phyloP scores from a whole-genome alignment of 129 eudicot species.

The Ambrosia trifida region DNA sequence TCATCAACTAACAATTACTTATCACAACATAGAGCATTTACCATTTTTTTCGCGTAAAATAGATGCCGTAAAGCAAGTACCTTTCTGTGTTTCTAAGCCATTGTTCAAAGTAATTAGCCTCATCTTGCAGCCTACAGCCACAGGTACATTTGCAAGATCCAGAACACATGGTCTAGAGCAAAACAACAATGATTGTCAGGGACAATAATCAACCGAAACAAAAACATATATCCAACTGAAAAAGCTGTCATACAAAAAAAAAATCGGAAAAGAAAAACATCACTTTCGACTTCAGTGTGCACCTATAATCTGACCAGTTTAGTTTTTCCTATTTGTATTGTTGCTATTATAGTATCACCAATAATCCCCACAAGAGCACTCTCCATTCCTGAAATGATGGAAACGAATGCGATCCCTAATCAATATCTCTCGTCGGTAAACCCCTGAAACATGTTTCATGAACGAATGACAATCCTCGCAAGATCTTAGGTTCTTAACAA shows the following conservation, averaged over 20 bases:
- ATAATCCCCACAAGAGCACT: slow-evolving; percentile 55
- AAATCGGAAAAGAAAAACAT: not conserved
- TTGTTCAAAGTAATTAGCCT: not conserved
- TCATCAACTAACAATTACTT: not conserved
- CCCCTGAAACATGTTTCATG: slow-evolving; percentile 43
- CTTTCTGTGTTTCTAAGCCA: not conserved
- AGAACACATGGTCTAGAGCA: not conserved
- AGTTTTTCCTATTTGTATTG: not conserved
- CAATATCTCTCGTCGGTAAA: slow-evolving; percentile 45
- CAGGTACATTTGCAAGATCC: slow-evolving; percentile 11
- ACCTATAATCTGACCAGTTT: not conserved
- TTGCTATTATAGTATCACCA: slow-evolving; percentile 42
- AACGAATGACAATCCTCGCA: slow-evolving; percentile 60
- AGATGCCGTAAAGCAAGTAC: not conserved
- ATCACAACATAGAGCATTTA: not conserved
- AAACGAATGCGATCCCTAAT: slow-evolving; percentile 48
- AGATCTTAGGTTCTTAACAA: slow-evolving; percentile 48
- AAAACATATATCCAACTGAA: not conserved
- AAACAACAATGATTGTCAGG: not conserved
- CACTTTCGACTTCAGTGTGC: not conserved
- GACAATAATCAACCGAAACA: not conserved
- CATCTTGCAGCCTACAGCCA: not conserved
- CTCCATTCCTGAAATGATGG: slow-evolving; percentile 48
- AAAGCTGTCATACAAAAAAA: slow-evolving; percentile 11
- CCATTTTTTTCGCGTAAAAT: not conserved